Base-by-base conservation (phyloP, 306 rosid species). In the Quercus alba region DNA sequence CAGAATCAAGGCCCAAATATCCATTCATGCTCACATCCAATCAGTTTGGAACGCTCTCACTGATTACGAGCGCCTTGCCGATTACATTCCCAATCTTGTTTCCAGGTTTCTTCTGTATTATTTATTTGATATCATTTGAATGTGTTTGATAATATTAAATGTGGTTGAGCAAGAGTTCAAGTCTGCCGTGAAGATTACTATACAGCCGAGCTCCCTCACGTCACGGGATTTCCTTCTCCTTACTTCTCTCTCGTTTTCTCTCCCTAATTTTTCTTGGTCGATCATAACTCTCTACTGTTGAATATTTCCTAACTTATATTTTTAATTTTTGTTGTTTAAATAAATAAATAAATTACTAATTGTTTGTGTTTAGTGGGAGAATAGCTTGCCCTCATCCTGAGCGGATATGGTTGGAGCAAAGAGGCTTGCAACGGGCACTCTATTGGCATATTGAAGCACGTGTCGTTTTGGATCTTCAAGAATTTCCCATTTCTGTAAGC, bases 381-480 rank as follows among this genome's bases (percentile, higher is more conserved):
- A 90, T 95, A 81, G 92, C 97, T 64, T 95, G 99, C 75, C 99
- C 99, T 11, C 88, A 84, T 85, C 97, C 97, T 0, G 97, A 95
- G 7, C 81, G 98, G 78, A 89, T 91, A 81, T 95, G 99, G 97
- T 74, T 94, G 79, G 99, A 94, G 76, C 99, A 94, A 85, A 93
- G 97, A 84, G 99, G 97, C 52, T 82, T 93, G 77, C 94, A 95
- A 81, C 88, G 97, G 84, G 97, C 96, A 31, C 77, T 95, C 85
- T 95, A 95, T 88, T 95, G 99, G 99, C 99, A 93, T 66, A 93
- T 95, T 35, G 99, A 95, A 91, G 99, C 99, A 72, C 94, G 97
- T 18, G 99, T 93, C 78, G 99, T 94, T 0, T 90, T 94, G 94
- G 97, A 94, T 81, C 99, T 91, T 88, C 97, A 81, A 79, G 96